A percentile compares a stretch with the other conserved stretches of the same genome.
Conservation (phyloP, 2,329 filamentous ascomycete species). For the Claviceps paspali region DNA sequence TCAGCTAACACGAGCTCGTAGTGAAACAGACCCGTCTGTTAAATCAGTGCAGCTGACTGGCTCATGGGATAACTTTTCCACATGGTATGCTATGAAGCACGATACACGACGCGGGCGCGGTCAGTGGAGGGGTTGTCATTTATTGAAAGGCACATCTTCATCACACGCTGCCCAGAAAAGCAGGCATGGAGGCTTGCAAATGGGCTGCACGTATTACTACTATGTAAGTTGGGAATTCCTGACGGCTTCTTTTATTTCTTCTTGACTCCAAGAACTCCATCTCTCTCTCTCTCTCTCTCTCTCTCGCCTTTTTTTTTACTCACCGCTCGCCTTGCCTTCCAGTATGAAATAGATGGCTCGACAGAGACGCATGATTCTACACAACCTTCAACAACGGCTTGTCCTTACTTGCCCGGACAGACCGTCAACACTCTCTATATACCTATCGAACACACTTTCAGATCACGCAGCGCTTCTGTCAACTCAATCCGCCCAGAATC, state of each 20-base stretch:
- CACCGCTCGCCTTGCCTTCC: background rate
- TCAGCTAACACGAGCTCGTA: constrained; percentile 19
- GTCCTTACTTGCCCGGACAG: constrained; percentile 79
- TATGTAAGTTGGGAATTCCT: constrained; percentile 48
- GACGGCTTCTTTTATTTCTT: too few relatives aligned
- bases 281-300: background rate
- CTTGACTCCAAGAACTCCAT: background rate
- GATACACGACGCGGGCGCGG: constrained; percentile 59
- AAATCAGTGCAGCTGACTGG: constrained; percentile 67
- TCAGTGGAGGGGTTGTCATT: constrained; percentile 78
- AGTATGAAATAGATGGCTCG: constrained; percentile 75
- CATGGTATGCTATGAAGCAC: constrained; percentile 64
- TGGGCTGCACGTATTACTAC: constrained; percentile 92
- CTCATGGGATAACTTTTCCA: constrained; percentile 89
- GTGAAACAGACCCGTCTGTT: constrained; percentile 44
- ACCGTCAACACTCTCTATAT: constrained; percentile 72
- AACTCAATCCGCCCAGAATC: constrained; percentile 42
- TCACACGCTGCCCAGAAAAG: constrained; percentile 23
- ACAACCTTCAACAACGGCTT: constrained; percentile 59
- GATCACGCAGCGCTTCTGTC: constrained; percentile 49
- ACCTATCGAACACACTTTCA: constrained; percentile 49
- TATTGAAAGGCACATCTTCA: constrained; percentile 71
- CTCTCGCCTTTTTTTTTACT: background rate
- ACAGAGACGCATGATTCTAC: constrained; percentile 61
- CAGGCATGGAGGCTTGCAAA: constrained; percentile 69